These are phyloP conservation scores for Trametes cubensis DNA, from an alignment of 768 basidiomycete species.

Conservation along the genomic window DNA sequence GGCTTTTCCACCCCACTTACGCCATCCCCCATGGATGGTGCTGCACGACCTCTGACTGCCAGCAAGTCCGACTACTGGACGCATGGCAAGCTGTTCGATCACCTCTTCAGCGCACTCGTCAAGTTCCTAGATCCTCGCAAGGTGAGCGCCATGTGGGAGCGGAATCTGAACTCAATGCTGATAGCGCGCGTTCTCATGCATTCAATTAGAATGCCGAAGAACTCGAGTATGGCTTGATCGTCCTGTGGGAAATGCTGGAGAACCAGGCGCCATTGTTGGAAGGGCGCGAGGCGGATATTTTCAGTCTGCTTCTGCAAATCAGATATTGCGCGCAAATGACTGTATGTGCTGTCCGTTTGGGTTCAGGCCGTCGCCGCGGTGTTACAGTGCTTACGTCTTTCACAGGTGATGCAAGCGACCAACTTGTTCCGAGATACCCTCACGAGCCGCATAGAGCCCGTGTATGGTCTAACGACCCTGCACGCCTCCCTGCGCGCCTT, in stretches of 20 bases:
- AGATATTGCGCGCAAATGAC: slow-evolving; percentile 73
- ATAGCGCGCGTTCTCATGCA: slow-evolving; percentile 21
- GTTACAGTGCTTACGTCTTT: slow-evolving; percentile 19
- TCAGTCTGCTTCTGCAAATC: slow-evolving; percentile 68
- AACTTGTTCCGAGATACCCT: slow-evolving; percentile 79
- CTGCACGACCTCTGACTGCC: slow-evolving; percentile 45
- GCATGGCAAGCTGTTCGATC: slow-evolving; percentile 68
- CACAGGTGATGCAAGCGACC: slow-evolving; percentile 80
- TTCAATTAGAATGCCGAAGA: slow-evolving; percentile 56
- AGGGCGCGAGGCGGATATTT: slow-evolving; percentile 77
- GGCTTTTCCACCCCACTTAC: slow-evolving; percentile 53
- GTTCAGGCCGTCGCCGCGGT: slow-evolving; percentile 14
- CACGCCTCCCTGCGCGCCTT: slow-evolving; percentile 73
- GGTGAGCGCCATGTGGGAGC: slow-evolving; percentile 43
- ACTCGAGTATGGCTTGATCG: slow-evolving; percentile 77
- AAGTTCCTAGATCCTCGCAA: slow-evolving; percentile 61
- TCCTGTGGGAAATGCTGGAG: slow-evolving; percentile 83
- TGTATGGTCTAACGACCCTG: slow-evolving; percentile 83
- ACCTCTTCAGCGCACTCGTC: slow-evolving; percentile 66
- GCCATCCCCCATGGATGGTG: slow-evolving; percentile 56
- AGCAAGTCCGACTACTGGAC: slow-evolving; percentile 70
- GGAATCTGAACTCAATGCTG: slow-evolving; percentile 20
- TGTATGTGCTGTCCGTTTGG: slow-evolving; percentile 47
- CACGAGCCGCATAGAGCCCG: slow-evolving; percentile 72
- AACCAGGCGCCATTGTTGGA: slow-evolving; percentile 74